These are phyloP conservation scores for Prunus armeniaca DNA, from an alignment of 306 rosid species.

Conservation along the genomic window DNA sequence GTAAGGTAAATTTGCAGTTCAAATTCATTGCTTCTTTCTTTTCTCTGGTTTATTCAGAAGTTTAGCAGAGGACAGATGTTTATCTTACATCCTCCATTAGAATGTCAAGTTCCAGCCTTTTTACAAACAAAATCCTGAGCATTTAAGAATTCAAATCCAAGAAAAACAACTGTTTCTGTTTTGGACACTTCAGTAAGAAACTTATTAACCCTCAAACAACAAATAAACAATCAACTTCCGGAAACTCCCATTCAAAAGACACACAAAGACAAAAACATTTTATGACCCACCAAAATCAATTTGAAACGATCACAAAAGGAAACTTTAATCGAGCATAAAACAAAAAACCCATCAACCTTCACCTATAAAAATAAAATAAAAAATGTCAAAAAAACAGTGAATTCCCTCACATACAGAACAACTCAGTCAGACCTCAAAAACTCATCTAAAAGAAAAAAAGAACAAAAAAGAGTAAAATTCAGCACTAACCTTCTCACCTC, in stretches of 20 bases:
- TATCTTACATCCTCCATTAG: neutral
- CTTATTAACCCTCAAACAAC: neutral
- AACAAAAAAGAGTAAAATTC: neutral
- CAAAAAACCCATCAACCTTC: neutral
- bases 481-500: constrained; percentile 93
- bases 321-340: neutral
- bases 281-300: neutral
- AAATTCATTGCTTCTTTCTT: neutral
- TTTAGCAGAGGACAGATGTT: neutral
- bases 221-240: neutral
- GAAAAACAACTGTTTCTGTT: neutral
- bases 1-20: neutral
- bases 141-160: neutral
- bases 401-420: neutral
- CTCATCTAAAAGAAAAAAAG: neutral
- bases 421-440: neutral
- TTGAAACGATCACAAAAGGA: neutral
- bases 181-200: neutral
- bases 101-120: neutral
- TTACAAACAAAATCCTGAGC: neutral
- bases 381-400: neutral
- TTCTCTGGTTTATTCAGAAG: neutral
- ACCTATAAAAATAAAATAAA: neutral
- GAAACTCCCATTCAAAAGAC: neutral
- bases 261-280: neutral